Evolutionary conservation across 2,329 filamentous ascomycete species (phyloP), one percentile per base, ranked within the genome.

Genomic region (Acephala macrosclerotiorum): DNA sequence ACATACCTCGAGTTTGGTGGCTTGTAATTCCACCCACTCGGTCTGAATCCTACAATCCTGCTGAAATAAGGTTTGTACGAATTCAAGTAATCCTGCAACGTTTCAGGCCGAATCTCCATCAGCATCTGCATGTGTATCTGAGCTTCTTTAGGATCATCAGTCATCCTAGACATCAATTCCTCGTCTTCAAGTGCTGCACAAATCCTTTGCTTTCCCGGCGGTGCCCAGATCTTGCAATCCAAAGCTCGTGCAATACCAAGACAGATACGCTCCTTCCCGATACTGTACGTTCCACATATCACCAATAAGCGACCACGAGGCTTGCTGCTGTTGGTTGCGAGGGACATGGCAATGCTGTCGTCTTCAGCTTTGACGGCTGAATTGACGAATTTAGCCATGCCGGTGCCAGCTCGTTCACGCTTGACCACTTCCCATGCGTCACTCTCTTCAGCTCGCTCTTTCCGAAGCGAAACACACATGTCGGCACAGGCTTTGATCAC

Each of bases 61-160:
- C 89, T 89, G 77, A 98, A 99, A 71, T 93, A 89, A 7, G 91
- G 90, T 68, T 90, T 91, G 80, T 93, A 92, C 40, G 87, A 84
- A 72, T 90, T 87, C 6, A 98, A 86, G 74, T 99, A 99, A 67
- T 97, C 94, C 70, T 93, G 89, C 0, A 99, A 84, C 0, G 95
- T 97, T 71, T 97, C 94, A 38, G 94, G 89, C 29, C 94, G 90
- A 71, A 99, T 94, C 78, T 98, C 95, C 84, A 96, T 96, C 11
- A 99, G 84, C 73, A 92, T 94, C 73, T 97, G 96, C 94, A 99
- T 97, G 79, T 99, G 96, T 0, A 99, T 94, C 78, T 98, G 95
- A 0, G 96, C 96, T 73, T 93, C 92, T 25, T 86, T 81, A 0
- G 96, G 94, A 75, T 97, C 83, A 8, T 85, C 84, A 0, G 96